Percentiles rank a stretch among this genome's conserved stretches.
Conservation (phyloP, 163 green algal genomes). For the Scenedesmus sp. region DNA sequence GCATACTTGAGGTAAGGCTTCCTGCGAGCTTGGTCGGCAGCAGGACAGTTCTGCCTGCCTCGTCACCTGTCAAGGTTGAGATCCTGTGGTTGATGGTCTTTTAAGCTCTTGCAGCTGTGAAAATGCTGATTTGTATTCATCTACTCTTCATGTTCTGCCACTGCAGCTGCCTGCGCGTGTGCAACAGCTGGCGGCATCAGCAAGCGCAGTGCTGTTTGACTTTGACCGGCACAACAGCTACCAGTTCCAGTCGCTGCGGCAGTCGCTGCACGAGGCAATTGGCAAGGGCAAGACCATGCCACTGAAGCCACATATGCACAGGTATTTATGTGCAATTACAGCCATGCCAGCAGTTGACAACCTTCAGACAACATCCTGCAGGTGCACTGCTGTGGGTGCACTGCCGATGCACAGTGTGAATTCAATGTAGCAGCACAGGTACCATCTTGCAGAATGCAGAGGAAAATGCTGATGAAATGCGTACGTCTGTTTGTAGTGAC, state of each 20-base stretch:
- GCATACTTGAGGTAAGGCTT: constrained; percentile 69
- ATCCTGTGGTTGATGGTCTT: not conserved
- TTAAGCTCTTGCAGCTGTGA: not conserved
- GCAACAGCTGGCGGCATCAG: constrained; percentile 18
- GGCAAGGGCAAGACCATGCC: constrained; percentile 48
- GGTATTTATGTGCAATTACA: not conserved
- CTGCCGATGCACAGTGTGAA: not conserved
- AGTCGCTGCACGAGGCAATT: constrained; percentile 49
- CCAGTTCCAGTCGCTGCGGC: constrained; percentile 50
- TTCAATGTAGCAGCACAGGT: not conserved
- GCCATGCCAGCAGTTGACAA: not conserved
- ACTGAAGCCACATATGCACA: constrained; percentile 67
- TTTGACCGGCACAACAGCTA: constrained; percentile 49
- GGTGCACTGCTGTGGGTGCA: too few relatives aligned
- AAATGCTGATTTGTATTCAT: constrained; percentile 35
- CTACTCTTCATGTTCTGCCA: constrained; percentile 5
- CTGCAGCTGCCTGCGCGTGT: constrained; percentile 38
- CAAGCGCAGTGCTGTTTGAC: constrained; percentile 66
- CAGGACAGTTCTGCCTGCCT: not conserved
- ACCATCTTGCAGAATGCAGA: not conserved
- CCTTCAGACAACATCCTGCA: not conserved
- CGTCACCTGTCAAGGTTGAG: not conserved
- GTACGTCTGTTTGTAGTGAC: not conserved
- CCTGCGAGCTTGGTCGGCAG: not conserved
- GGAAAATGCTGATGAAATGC: too few relatives aligned